Conservation (phyloP, 345 rosid species). For the Adansonia digitata region DNA sequence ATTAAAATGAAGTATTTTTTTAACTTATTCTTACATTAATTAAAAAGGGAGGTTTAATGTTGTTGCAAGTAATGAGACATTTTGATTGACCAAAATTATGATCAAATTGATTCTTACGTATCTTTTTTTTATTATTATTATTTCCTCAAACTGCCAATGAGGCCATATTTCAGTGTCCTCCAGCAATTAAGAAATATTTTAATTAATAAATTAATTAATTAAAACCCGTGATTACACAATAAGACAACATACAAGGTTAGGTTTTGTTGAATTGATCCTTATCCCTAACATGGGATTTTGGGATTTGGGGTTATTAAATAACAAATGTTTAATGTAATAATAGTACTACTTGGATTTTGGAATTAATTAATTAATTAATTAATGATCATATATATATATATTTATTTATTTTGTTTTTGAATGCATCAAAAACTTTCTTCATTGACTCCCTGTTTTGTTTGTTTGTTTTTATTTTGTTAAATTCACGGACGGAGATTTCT, state of each 20-base stretch:
- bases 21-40: background rate
- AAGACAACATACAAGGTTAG: background rate
- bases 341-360: too few relatives aligned
- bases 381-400: too few relatives aligned
- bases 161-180: background rate
- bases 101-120: conserved; percentile 7
- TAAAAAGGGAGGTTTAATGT: background rate
- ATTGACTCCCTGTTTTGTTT: too few relatives aligned
- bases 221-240: background rate
- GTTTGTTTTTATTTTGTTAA: too few relatives aligned
- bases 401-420: too few relatives aligned
- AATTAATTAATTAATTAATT: too few relatives aligned
- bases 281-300: background rate
- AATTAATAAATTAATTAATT: background rate
- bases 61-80: background rate
- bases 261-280: background rate
- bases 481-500: too few relatives aligned
- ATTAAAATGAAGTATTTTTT: too few relatives aligned
- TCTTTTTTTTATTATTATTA: too few relatives aligned
- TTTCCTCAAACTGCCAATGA: too few relatives aligned
- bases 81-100: background rate
- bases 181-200: background rate
- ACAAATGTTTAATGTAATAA: background rate
- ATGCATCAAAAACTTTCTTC: too few relatives aligned
- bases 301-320: background rate